Base-by-base conservation (phyloP, 1,284 basidiomycete genomes). In the Boletus holoroseus region DNA sequence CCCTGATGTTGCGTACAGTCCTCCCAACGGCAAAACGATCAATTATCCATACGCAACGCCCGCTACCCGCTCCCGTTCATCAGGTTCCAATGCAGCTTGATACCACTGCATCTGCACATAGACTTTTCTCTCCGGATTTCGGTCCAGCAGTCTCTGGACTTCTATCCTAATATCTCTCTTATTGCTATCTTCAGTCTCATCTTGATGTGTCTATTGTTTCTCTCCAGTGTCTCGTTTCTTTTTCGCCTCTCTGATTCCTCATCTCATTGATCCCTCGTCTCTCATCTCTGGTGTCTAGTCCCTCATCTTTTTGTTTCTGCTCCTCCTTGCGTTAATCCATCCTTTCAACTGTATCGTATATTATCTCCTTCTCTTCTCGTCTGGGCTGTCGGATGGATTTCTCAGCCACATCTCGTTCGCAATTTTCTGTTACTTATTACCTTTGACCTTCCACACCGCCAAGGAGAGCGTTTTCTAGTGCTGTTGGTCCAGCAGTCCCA, bases 31-130 rank as follows among this genome's bases (percentile, higher is more conserved):
- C 26, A 66, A 68, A 41, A 15, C 54, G 1, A 34, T 68, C 22
- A 61, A 66, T 36, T 67, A 68, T 32, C 58, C 68, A 3, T 67
- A 57, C 45, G 58, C 63, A 44, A 55, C 68, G 9, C 53, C 62
- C 1, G 62, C 62, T n/a, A 9, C 58, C 24, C 64, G 64, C 45
- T 62, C 68, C 44, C 68, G 64, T 49, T 66, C 64, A 26, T 63
- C 64, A 12, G 67, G 68, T 44, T 66, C 64, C 47, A 69, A 69
- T 24, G 66, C 64, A 30, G 68, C 67, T 49, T 66, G 63, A 69
- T 57, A 54, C 50, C 51, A 40, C 38, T 18, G 22, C 59, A 53
- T 49, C 24, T 16, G 13, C 47, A 49, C 39, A 50, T 68, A 67
- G 63, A 65, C 47, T 49, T 56, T 53, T 54, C 38, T 22, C 47